A percentile compares a stretch with the other conserved stretches of the same genome.
phyloP scores from a whole-genome alignment of 768 basidiomycete genomes.

The Lactifluus pinguis region DNA sequence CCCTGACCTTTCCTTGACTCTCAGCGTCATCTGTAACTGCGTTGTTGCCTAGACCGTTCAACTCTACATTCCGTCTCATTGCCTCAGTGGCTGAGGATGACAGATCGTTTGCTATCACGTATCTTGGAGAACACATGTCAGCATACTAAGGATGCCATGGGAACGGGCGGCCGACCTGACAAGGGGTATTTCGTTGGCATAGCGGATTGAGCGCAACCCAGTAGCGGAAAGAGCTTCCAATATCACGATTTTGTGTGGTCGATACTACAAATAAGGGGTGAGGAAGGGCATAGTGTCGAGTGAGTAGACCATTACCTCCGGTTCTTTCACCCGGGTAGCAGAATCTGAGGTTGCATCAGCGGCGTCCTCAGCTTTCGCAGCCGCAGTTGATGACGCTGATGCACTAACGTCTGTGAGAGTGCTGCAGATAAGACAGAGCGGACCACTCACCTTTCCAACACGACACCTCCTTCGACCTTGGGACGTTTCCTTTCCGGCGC shows the following conservation, averaged over 20 bases:
- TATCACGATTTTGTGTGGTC: slow-evolving; percentile 60
- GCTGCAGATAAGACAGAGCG: not conserved
- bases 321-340: not conserved
- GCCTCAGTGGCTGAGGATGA: slow-evolving; percentile 74
- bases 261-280: slow-evolving; percentile 32
- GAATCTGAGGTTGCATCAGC: not conserved
- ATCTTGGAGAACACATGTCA: slow-evolving; percentile 35
- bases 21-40: slow-evolving; percentile 16
- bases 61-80: slow-evolving; percentile 76
- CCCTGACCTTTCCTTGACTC: slow-evolving; percentile 48
- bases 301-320: slow-evolving; percentile 6
- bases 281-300: not conserved
- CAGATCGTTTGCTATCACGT: slow-evolving; percentile 91
- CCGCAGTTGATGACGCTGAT: not conserved
- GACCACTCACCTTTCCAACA: not conserved
- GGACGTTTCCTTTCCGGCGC: slow-evolving; percentile 20
- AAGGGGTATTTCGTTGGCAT: slow-evolving; percentile 92
- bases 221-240: slow-evolving; percentile 95
- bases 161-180: slow-evolving; percentile 50
- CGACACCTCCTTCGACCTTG: slow-evolving; percentile 5
- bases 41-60: slow-evolving; percentile 59
- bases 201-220: slow-evolving; percentile 90
- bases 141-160: not conserved
- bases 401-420: slow-evolving; percentile 1
- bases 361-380: not conserved